These are phyloP conservation scores for Arxiozyma slooffiae DNA, from an alignment of 1,139 yeast species.

Conservation along the genomic window DNA sequence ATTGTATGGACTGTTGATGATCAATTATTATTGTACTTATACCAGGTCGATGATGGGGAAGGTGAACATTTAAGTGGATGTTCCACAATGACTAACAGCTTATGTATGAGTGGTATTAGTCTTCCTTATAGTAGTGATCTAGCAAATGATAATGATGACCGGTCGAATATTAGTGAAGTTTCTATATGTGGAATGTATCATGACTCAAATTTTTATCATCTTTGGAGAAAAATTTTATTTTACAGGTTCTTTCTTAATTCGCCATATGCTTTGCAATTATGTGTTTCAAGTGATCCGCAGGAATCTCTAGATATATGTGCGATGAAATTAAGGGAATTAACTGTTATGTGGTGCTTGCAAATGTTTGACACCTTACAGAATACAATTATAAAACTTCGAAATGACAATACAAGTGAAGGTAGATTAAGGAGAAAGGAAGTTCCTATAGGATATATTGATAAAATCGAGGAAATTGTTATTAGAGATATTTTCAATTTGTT, in stretches of 20 bases:
- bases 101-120: neutral
- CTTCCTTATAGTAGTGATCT: neutral
- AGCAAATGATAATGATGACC: constrained; percentile 8
- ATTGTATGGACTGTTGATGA: constrained; percentile 19
- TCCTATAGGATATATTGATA: neutral
- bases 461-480: constrained; percentile 17
- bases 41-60: constrained; percentile 20
- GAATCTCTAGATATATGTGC: constrained; percentile 21
- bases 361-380: constrained; percentile 18
- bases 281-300: constrained; percentile 17
- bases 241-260: constrained; percentile 20
- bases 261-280: constrained; percentile 12
- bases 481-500: constrained; percentile 32
- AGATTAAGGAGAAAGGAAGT: neutral
- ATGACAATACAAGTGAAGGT: neutral
- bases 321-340: constrained; percentile 26
- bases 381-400: constrained; percentile 5
- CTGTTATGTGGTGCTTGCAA: constrained; percentile 24
- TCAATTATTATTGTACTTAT: constrained; percentile 16
- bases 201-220: constrained; percentile 15
- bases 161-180: constrained; percentile 6
- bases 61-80: constrained; percentile 1
- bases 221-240: constrained; percentile 24
- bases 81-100: neutral
- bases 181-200: constrained; percentile 16